phyloP scores from a whole-genome alignment of 495 filamentous ascomycete genomes.

The Hypoxylon perforatum region DNA sequence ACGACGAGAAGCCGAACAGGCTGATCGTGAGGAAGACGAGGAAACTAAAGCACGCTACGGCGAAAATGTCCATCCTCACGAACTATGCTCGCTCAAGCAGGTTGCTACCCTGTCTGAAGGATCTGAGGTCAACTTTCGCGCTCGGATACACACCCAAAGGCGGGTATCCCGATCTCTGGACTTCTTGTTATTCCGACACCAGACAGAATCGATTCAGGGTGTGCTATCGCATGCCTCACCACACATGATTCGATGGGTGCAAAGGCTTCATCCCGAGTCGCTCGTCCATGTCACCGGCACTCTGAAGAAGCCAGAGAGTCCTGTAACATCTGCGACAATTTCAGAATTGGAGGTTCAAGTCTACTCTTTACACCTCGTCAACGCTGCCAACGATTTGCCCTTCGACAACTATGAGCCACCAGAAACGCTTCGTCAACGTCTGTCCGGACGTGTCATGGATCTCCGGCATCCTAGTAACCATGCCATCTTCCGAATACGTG shows the following conservation, averaged over 20 bases:
- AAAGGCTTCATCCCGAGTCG: constrained; percentile 75
- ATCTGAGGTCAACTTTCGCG: constrained; percentile 75
- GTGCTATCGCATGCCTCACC: constrained; percentile 64
- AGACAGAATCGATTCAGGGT: constrained; percentile 78
- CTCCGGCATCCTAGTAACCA: constrained; percentile 79
- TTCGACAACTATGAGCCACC: constrained; percentile 37
- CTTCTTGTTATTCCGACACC: constrained; percentile 80
- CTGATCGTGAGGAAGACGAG: constrained; percentile 49
- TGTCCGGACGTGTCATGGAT: constrained; percentile 63
- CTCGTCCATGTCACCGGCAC: constrained; percentile 77
- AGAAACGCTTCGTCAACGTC: constrained; percentile 50
- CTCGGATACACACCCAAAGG: constrained; percentile 78
- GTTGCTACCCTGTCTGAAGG: constrained; percentile 6
- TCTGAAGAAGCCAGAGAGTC: constrained; percentile 73
- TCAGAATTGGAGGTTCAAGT: constrained; percentile 80
- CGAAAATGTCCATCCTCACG: constrained; percentile 43
- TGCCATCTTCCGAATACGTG: constrained; percentile 75
- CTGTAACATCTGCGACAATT: constrained; percentile 76
- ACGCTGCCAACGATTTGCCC: constrained; percentile 33
- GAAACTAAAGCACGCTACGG: constrained; percentile 66
- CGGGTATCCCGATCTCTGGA: constrained; percentile 80
- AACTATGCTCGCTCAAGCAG: constrained; percentile 26
- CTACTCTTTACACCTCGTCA: constrained; percentile 72
- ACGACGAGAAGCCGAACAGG: constrained; percentile 44
- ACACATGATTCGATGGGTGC: constrained; percentile 86